Conservation (phyloP, 2,329 filamentous ascomycete genomes). For the Stachybotrys echinatus region DNA sequence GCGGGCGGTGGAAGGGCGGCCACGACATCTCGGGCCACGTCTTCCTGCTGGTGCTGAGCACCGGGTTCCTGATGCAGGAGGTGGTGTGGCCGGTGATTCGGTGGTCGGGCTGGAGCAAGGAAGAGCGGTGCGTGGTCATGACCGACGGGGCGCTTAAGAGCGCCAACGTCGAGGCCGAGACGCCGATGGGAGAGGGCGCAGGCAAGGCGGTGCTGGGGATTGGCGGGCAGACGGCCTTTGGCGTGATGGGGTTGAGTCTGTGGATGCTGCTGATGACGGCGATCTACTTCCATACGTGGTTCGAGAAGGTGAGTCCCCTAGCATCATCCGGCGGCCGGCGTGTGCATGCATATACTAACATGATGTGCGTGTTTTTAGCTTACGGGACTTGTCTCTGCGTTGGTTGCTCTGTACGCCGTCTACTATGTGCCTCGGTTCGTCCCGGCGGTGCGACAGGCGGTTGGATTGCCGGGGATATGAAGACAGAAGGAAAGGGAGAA, state of each 20-base stretch:
- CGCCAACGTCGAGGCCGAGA: constrained; percentile 42
- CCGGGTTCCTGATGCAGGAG: constrained; percentile 77
- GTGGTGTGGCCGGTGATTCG: constrained; percentile 54
- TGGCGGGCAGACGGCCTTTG: constrained; percentile 51
- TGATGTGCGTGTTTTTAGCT: constrained; percentile 32
- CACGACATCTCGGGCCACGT: constrained; percentile 96
- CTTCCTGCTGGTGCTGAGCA: constrained; percentile 83
- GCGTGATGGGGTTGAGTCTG: constrained; percentile 65
- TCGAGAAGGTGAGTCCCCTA: constrained; percentile 74
- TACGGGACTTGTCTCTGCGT: constrained; percentile 47
- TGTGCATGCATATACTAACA: not conserved
- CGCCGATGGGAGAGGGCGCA: constrained; percentile 13
- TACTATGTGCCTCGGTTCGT: constrained; percentile 49
- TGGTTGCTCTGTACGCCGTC: constrained; percentile 39
- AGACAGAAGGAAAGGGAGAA: not conserved
- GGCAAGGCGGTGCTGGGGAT: constrained; percentile 31
- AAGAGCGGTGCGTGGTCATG: constrained; percentile 64
- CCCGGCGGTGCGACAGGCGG: constrained; percentile 35
- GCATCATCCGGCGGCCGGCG: not conserved
- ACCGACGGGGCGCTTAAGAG: constrained; percentile 60
- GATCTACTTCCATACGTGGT: constrained; percentile 97
- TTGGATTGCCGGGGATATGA: constrained; percentile 49
- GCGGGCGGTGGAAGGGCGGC: constrained; percentile 84
- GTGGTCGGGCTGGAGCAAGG: constrained; percentile 35
- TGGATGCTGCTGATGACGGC: constrained; percentile 99